These are phyloP conservation scores for Mucor indicus DNA, from an alignment of 371 early-diverging fungal species.

Conservation along the genomic window DNA sequence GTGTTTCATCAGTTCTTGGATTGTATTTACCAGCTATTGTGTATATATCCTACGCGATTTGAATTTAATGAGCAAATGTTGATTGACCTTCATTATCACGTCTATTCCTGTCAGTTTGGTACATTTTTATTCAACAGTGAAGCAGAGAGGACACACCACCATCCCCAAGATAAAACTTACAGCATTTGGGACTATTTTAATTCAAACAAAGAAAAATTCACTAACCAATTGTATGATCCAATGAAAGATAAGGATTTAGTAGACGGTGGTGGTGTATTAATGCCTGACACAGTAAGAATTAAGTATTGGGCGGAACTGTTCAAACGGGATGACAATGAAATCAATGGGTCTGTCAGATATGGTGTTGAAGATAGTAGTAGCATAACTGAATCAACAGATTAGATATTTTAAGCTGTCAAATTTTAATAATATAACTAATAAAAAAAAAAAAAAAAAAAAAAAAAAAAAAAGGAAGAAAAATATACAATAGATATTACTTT, in stretches of 20 bases:
- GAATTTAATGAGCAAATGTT: constrained; percentile 88
- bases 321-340: constrained; percentile 48
- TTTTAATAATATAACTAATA: no score
- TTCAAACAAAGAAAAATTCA: constrained; percentile 48
- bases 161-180: constrained; percentile 51
- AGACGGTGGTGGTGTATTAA: constrained; percentile 54
- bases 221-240: constrained; percentile 53
- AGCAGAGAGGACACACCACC: constrained; percentile 56
- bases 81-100: constrained; percentile 76
- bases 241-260: constrained; percentile 46
- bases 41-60: constrained; percentile 86
- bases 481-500: no score
- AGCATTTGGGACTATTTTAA: constrained; percentile 85
- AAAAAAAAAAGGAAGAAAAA: no score
- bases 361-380: constrained; percentile 14
- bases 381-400: neutral
- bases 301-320: constrained; percentile 77
- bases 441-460: no score
- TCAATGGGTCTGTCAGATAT: constrained; percentile 40
- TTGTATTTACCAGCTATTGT: constrained; percentile 88
- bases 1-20: constrained; percentile 96
- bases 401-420: no score
- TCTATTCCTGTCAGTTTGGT: constrained; percentile 91
- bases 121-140: constrained; percentile 91
- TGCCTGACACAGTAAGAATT: constrained; percentile 59